Conservation (phyloP, 176 grass and related monocot genomes). For the Cenchrus americanus region DNA sequence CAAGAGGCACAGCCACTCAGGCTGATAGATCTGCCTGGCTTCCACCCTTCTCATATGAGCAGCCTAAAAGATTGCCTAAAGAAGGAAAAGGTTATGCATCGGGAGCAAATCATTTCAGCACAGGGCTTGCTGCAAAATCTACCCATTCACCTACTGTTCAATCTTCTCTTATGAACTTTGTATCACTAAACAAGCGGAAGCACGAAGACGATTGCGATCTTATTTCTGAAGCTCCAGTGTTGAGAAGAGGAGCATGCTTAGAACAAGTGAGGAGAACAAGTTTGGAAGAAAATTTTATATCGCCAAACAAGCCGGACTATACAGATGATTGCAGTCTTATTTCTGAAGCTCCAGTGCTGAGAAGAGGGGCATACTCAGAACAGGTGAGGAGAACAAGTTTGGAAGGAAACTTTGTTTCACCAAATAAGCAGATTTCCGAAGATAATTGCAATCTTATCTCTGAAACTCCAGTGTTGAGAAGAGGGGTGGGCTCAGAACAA, state of each 20-base stretch:
- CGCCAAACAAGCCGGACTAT: conserved; percentile 70
- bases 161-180: conserved; percentile 77
- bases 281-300: conserved; percentile 56
- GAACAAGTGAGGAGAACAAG: conserved; percentile 50
- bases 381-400: conserved; percentile 44
- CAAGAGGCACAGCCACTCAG: conserved; percentile 33
- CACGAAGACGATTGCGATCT: conserved; percentile 57
- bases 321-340: conserved; percentile 60
- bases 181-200: conserved; percentile 84
- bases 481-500: conserved; percentile 45
- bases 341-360: conserved; percentile 83
- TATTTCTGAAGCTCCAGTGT: conserved; percentile 82
- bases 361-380: conserved; percentile 50
- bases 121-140: conserved; percentile 42
- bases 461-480: conserved; percentile 78
- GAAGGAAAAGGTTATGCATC: conserved; percentile 34
- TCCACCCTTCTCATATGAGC: conserved; percentile 51
- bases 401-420: conserved; percentile 52
- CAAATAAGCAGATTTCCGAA: conserved; percentile 71
- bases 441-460: conserved; percentile 62
- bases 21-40: conserved; percentile 48
- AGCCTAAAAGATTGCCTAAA: conserved; percentile 44
- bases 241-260: conserved; percentile 61
- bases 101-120: conserved; percentile 31
- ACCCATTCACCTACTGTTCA: conserved; percentile 59